phyloP scores from a whole-genome alignment of 371 early-diverging fungal genomes.

The Coemansia sp. region DNA sequence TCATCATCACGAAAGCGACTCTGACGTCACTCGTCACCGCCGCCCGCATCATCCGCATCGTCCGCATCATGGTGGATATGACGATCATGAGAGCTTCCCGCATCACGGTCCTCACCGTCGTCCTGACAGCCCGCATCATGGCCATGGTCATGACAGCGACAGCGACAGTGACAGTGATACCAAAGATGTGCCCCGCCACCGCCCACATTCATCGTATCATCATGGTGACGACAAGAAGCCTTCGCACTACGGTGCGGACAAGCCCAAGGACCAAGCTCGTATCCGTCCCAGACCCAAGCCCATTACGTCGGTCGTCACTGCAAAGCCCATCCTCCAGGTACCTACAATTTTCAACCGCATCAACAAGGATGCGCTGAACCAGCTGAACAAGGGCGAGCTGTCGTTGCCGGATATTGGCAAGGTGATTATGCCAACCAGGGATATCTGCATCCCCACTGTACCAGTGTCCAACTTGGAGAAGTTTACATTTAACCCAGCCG shows the following conservation, averaged over 20 bases:
- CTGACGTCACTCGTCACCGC: constrained; percentile 4
- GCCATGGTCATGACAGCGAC: not conserved
- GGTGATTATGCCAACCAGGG: constrained; percentile 12
- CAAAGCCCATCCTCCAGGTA: not conserved
- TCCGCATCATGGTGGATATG: not conserved
- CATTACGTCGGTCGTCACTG: not conserved
- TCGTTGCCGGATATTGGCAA: constrained; percentile 4
- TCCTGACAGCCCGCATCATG: constrained; percentile 1
- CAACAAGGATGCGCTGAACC: constrained; percentile 23
- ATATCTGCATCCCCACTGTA: constrained; percentile 34
- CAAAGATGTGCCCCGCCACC: not conserved
- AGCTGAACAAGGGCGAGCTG: constrained; percentile 30
- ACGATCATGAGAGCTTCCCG: not conserved
- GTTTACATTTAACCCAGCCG: constrained; percentile 21
- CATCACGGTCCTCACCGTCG: constrained; percentile 1
- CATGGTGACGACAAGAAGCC: not conserved
- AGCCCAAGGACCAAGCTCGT: too few relatives aligned
- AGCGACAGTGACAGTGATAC: not conserved
- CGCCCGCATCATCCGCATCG: not conserved
- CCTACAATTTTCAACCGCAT: constrained; percentile 3
- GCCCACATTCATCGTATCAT: not conserved
- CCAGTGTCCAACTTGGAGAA: constrained; percentile 31
- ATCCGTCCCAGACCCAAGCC: constrained; percentile 10
- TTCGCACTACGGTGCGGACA: not conserved
- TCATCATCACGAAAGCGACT: not conserved